Percentiles rank a stretch among this genome's conserved stretches.
Evolutionary conservation across 495 filamentous ascomycete genomes (phyloP).

Genomic region (Podospora australis): DNA sequence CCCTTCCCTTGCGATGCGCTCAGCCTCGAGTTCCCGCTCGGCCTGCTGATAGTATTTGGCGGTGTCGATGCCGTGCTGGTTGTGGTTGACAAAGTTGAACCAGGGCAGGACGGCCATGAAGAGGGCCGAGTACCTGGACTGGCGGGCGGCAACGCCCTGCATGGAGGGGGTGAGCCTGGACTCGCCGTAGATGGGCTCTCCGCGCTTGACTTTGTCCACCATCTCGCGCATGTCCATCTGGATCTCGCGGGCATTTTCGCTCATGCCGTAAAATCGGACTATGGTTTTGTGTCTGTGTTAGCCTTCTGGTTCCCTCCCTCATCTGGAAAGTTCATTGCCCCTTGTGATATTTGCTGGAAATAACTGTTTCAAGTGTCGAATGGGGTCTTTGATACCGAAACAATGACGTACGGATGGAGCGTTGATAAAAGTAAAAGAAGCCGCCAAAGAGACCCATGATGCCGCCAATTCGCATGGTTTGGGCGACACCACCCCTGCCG

Average conservation of each 20-base stretch:
- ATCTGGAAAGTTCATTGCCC: background rate
- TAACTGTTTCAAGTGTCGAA: no score
- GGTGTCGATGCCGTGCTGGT: constrained; percentile 94
- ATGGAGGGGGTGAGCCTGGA: constrained; percentile 73
- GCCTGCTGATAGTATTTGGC: constrained; percentile 96
- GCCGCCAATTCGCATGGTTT: constrained; percentile 70
- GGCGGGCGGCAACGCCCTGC: constrained; percentile 87
- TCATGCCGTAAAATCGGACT: constrained; percentile 92
- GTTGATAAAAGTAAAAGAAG: constrained; percentile 72
- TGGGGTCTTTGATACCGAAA: background rate
- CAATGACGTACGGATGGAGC: constrained; percentile 49
- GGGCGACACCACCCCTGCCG: constrained; percentile 70
- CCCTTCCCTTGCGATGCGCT: constrained; percentile 38
- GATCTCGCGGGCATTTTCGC: constrained; percentile 82
- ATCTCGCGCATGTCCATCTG: constrained; percentile 98
- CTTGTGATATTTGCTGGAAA: no score
- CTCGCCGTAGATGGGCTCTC: constrained; percentile 83
- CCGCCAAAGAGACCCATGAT: constrained; percentile 67
- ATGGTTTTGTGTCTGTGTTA: background rate
- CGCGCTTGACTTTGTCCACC: constrained; percentile 88
- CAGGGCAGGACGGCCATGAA: constrained; percentile 81
- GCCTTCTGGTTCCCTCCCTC: background rate
- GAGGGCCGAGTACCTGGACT: constrained; percentile 82
- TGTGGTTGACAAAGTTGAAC: constrained; percentile 98
- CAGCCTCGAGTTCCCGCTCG: constrained; percentile 86